Evolutionary conservation across 306 rosid species (phyloP), one percentile per base, ranked within the genome.

Genomic region (Dryas drummondii): DNA sequence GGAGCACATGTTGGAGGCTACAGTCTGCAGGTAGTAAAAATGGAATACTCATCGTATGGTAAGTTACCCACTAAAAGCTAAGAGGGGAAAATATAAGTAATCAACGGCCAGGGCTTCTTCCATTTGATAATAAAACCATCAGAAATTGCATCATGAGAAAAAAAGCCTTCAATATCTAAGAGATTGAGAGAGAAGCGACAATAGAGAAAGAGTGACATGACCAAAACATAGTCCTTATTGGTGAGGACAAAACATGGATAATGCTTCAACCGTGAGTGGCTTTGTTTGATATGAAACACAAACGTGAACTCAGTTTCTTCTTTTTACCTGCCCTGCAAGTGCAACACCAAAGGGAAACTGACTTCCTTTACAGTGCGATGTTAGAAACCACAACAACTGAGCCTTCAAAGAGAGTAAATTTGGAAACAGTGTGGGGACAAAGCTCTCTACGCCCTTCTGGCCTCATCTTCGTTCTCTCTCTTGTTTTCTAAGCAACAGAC

Each of bases 181-280:
- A 71, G 6, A 42, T 8, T 41, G 83, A 82, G 78, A 81, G 86
- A 77, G 82, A 76, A 68, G 80, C 61, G 76, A 55, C 62, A 68
- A 70, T 60, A 74, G 40, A 82, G 26, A 15, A 47, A 52, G 57
- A 60, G 16, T 59, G 76, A 72, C 45, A 27, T 44, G 55, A 72
- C 54, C 73, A 58, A 62, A 72, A 46, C 64, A 78, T 41, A 61
- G 79, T 68, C 76, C 73, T 66, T 71, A 85, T 76, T 81, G 88
- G 63, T 80, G 84, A 88, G 70, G 91, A 92, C 96, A 88, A 87
- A 82, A 79, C 84, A 90, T 67, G 80, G 72, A 73, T 65, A 85
- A 81, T 82, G 80, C 82, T 86, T 82, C 51, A 66, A 82, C 76
- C 75, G 27, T 72, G 84, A 75, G 72, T 72, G 90, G 82, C 85